These are phyloP conservation scores for Coemansia reversa DNA, from an alignment of 192 early-diverging fungal genomes.

Conservation along the genomic window DNA sequence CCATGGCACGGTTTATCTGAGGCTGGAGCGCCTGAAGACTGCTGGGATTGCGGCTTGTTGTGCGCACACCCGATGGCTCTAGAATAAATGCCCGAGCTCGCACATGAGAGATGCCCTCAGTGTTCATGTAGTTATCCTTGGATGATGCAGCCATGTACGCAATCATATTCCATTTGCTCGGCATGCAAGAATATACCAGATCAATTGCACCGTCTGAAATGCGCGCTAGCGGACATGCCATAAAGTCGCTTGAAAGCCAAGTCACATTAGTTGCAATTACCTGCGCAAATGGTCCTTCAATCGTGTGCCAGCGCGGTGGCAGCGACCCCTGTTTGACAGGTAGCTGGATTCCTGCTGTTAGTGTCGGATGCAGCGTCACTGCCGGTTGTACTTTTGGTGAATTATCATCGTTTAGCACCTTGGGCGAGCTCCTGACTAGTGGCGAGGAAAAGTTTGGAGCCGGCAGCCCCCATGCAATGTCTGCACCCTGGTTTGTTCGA, in stretches of 20 bases:
- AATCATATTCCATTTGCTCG: conserved; percentile 46
- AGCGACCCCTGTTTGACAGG: conserved; percentile 33
- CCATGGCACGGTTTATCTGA: not conserved
- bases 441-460: conserved; percentile 50
- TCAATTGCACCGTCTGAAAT: conserved; percentile 57
- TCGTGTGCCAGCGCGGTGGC: conserved; percentile 54
- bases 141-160: conserved; percentile 46
- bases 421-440: conserved; percentile 42
- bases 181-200: conserved; percentile 53
- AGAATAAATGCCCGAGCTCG: conserved; percentile 61
- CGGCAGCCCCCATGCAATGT: conserved; percentile 47
- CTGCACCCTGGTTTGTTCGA: conserved; percentile 38
- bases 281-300: conserved; percentile 56
- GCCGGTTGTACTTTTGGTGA: conserved; percentile 39
- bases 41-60: conserved; percentile 24
- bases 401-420: conserved; percentile 13
- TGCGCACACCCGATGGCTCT: conserved; percentile 57
- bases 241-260: conserved; percentile 58
- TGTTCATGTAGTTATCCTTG: conserved; percentile 51
- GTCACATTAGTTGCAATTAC: conserved; percentile 62
- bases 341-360: conserved; percentile 46
- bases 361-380: conserved; percentile 42
- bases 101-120: conserved; percentile 40
- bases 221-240: conserved; percentile 54
- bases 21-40: conserved; percentile 27